phyloP scores from a whole-genome alignment of 208 protist genomes.

The Acanthamoeba pearcei region DNA sequence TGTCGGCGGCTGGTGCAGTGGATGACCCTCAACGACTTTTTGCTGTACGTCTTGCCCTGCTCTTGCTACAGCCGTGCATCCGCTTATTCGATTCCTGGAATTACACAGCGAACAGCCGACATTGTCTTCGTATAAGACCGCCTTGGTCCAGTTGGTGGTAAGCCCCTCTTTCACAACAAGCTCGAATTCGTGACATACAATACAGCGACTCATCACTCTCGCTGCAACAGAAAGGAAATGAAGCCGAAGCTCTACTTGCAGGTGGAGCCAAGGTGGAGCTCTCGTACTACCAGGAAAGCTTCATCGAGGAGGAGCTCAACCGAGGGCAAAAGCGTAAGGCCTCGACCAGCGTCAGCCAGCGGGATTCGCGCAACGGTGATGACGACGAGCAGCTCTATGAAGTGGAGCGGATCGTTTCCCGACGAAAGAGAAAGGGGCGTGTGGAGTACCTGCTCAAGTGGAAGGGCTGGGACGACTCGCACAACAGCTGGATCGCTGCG shows the following conservation, averaged over 20 bases:
- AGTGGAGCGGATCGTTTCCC: too few species aligned
- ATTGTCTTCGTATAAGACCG: background rate
- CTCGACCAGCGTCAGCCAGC: too few species aligned
- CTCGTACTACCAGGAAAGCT: slow-evolving; percentile 20
- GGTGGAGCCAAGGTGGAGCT: background rate
- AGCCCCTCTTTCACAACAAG: too few species aligned
- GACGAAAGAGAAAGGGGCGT: background rate
- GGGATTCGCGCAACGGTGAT: too few species aligned
- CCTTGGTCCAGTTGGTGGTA: background rate
- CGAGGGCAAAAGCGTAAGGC: background rate
- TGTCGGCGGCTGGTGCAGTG: background rate
- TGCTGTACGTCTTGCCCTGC: background rate
- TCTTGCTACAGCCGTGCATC: too few species aligned
- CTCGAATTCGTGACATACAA: too few species aligned
- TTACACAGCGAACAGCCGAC: background rate
- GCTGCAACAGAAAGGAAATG: background rate
- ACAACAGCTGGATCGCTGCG: too few species aligned
- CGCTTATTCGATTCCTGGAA: too few species aligned
- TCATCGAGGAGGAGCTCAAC: background rate
- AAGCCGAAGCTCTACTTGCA: background rate
- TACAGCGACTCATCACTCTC: too few species aligned
- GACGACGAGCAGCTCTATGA: too few species aligned
- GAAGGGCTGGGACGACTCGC: slow-evolving; percentile 16
- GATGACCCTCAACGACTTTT: background rate
- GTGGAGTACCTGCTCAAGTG: slow-evolving; percentile 39